phyloP scores from a whole-genome alignment of 108 stramenopile species.

The Nitzschia putrida region DNA sequence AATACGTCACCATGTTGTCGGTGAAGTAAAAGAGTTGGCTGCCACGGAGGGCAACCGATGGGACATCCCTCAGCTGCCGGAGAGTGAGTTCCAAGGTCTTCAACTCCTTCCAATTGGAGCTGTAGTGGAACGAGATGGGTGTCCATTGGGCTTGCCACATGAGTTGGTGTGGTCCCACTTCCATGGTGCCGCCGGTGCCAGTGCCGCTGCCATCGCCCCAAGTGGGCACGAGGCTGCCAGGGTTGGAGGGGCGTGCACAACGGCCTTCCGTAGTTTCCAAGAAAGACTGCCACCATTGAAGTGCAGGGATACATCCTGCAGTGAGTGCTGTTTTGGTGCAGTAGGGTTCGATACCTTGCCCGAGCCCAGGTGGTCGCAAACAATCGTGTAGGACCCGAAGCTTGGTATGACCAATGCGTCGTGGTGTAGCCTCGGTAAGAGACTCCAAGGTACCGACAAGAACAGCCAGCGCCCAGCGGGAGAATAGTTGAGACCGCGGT shows the following conservation, averaged over 20 bases:
- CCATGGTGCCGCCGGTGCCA: not conserved
- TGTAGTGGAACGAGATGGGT: not conserved
- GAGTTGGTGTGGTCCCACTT: not conserved
- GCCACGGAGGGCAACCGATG: not conserved
- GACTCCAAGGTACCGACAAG: not conserved
- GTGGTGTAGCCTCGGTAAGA: not conserved
- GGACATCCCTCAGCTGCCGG: not conserved
- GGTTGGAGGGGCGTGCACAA: not conserved
- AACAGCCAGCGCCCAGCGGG: not conserved
- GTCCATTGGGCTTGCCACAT: not conserved
- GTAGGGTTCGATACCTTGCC: not conserved
- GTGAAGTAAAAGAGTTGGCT: not conserved
- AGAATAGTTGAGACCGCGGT: not conserved
- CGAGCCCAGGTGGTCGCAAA: not conserved
- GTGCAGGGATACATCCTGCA: not conserved
- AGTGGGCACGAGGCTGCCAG: not conserved
- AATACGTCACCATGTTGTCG: not conserved
- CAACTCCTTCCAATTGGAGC: conserved; percentile 1
- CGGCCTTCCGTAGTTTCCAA: not conserved
- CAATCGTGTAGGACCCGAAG: not conserved
- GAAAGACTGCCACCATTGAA: not conserved
- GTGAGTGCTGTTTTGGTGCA: not conserved
- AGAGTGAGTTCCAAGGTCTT: not conserved
- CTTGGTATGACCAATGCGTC: not conserved
- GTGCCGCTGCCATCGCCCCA: not conserved